Evolutionary conservation across 2,329 filamentous ascomycete genomes (phyloP), one percentile per base, ranked within the genome.

Genomic region (Alternaria brassicicola): DNA sequence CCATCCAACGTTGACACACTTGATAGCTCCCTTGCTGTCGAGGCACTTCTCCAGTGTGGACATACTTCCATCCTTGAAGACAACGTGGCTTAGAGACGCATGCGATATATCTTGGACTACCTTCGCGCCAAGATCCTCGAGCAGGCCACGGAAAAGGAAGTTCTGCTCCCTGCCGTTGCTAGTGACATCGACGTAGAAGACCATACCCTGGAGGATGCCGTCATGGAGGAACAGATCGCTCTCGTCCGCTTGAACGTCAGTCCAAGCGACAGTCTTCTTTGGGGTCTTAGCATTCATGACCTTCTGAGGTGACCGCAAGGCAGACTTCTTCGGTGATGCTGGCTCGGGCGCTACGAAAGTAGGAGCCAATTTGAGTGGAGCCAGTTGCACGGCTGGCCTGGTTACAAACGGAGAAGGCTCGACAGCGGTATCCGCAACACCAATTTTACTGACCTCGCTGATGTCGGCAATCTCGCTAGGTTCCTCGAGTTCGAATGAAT

Each of bases 1-100:
- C 92, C 92, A 97, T 64, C 88, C 88, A 45, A 96, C 90, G 48
- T 92, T 92, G 54, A 97, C 92, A 78, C 92, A 96, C 67, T 91
- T 88, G 35, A 97, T 90, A 28, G 91, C 82, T 6, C 91, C 91
- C 13, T 85, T 84, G 36, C 86, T 88, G 67, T 89, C 85, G 56
- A 87, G 84, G 6, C 94, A 89, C 78, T 93, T 96, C 72, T 96
- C 89, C 64, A 97, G 78, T 0, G 92, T 96, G 25, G 89, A 84
- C 70, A 89, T 88, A 39, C 88, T 88, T 43, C 93, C 93, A 71
- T 96, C 93, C 76, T 96, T 97, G 82, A 88, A 97, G 6, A 97
- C 87, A 7, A 97, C 90, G 71, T 97, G 93, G 0, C 92, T 96
- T 68, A 96, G 91, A 5, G 89, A 90, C 77, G 6, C 87, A 86